A percentile compares a stretch with the other conserved stretches of the same genome.
phyloP scores from a whole-genome alignment of 2,329 filamentous ascomycete genomes.

The Aspergillus quadricinctus region DNA sequence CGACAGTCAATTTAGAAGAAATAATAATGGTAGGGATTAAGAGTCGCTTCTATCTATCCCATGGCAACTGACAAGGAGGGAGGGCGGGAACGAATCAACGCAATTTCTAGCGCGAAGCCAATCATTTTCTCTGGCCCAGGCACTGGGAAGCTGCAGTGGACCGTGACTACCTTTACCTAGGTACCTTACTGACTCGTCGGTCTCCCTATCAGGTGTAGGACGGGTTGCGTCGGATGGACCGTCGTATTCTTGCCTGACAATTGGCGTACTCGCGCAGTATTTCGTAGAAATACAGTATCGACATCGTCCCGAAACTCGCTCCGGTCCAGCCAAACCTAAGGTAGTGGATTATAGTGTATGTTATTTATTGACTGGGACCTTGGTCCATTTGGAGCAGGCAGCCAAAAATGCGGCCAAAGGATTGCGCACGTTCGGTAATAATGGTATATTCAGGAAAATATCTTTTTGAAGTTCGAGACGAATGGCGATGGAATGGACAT shows the following conservation, averaged over 20 bases:
- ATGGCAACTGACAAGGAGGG: neutral
- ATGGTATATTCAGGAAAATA: no score
- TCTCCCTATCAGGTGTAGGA: neutral
- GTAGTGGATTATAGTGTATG: neutral
- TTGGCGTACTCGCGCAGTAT: neutral
- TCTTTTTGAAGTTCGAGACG: neutral
- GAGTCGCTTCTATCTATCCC: neutral
- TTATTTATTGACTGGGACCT: neutral
- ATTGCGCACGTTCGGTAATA: neutral
- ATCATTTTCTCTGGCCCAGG: neutral
- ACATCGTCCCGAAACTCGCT: neutral
- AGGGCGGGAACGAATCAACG: neutral
- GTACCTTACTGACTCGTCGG: neutral
- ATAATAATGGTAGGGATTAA: neutral
- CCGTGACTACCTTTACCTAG: neutral
- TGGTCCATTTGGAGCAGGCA: neutral
- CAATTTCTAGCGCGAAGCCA: neutral
- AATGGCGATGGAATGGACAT: no score
- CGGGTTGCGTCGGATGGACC: no score
- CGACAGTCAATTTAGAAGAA: neutral
- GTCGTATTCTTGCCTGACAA: no score
- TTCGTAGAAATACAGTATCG: neutral
- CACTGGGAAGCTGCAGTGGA: neutral
- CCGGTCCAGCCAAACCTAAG: neutral
- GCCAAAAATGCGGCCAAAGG: neutral